Conservation (phyloP, 352 stramenopile species). For the Saprolegnia diclina region DNA sequence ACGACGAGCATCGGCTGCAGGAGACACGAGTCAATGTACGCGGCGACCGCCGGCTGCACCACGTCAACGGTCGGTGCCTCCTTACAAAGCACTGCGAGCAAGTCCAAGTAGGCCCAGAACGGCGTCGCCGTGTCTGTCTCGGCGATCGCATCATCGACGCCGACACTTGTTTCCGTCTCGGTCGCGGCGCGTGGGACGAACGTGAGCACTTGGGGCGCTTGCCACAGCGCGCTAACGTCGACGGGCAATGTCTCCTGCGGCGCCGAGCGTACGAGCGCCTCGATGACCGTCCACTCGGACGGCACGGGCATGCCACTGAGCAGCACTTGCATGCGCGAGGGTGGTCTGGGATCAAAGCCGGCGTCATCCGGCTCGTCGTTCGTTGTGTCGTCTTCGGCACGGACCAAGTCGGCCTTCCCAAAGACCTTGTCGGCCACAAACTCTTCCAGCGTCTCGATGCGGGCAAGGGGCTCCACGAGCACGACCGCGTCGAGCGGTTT, state of each 20-base stretch:
- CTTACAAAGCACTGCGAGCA: conserved; percentile 4
- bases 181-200: neutral
- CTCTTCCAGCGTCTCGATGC: conserved; percentile 72
- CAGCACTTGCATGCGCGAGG: too few species aligned
- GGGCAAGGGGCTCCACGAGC: conserved; percentile 63
- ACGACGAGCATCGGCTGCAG: conserved; percentile 58
- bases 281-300: conserved; percentile 50
- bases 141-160: neutral
- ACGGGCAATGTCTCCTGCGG: neutral
- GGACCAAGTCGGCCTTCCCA: conserved; percentile 30
- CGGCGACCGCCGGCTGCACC: neutral
- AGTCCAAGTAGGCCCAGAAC: neutral
- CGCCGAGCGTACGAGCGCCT: conserved; percentile 40
- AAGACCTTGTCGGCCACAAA: conserved; percentile 70
- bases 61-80: neutral
- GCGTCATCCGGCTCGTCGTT: conserved; percentile 32
- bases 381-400: conserved; percentile 27
- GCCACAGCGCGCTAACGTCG: neutral
- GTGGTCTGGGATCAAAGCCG: conserved; percentile 38
- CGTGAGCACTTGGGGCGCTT: neutral
- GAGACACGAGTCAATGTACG: conserved; percentile 28
- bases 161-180: too few species aligned
- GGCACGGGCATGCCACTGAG: too few species aligned
- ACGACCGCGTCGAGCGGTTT: conserved; percentile 53
- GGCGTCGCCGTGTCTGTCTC: neutral